A percentile compares a stretch with the other conserved stretches of the same genome.
These are phyloP conservation scores for Saccharomycopsis selenospora DNA, from an alignment of 805 yeast species.

Conservation along the genomic window DNA sequence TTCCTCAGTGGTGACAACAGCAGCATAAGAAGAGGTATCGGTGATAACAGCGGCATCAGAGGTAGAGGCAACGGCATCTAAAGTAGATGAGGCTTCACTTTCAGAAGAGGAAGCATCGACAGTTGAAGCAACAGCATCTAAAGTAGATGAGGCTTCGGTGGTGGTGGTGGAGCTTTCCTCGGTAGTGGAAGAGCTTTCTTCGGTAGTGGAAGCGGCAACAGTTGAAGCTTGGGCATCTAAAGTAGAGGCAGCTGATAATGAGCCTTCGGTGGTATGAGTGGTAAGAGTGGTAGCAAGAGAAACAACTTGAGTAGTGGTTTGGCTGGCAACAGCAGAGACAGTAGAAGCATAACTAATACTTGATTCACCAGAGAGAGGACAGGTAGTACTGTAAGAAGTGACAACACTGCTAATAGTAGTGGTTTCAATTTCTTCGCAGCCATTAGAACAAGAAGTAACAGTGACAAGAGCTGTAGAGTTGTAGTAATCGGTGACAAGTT, in stretches of 20 bases:
- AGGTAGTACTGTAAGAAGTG: slow-evolving; percentile 4
- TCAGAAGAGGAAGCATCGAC: slow-evolving; percentile 19
- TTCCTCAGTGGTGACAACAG: slow-evolving; percentile 21
- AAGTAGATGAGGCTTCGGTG: slow-evolving; percentile 16
- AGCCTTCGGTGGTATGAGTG: not conserved
- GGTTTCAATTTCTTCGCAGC: not conserved
- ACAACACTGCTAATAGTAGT: not conserved
- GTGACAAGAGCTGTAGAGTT: not conserved
- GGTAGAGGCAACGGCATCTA: slow-evolving; percentile 21
- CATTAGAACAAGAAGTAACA: not conserved
- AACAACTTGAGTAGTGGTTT: not conserved
- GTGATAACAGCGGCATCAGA: slow-evolving; percentile 22
- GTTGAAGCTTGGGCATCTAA: slow-evolving; percentile 9
- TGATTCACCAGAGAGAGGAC: slow-evolving; percentile 1
- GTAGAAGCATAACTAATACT: not conserved
- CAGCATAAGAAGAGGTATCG: slow-evolving; percentile 15
- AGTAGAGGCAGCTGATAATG: slow-evolving; percentile 5
- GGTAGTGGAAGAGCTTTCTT: slow-evolving; percentile 5
- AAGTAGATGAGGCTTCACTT: no score
- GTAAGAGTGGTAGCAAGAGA: not conserved
- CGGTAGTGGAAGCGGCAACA: slow-evolving; percentile 21
- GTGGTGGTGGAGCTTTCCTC: no score
- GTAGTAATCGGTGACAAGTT: not conserved
- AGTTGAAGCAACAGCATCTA: no score
- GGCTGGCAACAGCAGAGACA: slow-evolving; percentile 1